Evolutionary conservation across 805 yeast species (phyloP), one percentile per base, ranked within the genome.

Genomic region (Candida suzukii): DNA sequence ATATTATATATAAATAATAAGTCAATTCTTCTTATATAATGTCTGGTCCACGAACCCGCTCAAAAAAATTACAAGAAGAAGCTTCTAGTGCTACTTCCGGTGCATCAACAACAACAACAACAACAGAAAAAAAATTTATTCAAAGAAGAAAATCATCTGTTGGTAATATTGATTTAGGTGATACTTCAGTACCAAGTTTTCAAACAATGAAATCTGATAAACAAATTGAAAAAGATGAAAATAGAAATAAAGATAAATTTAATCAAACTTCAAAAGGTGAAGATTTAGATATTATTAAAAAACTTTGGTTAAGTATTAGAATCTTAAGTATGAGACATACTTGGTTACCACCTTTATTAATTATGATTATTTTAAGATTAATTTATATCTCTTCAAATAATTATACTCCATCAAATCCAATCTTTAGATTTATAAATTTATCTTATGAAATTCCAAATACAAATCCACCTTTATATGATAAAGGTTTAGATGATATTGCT

Each of bases 401-500:
- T 50, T 70, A 68, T 42, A 70, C 86, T 0, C 65, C 66, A 30
- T 56, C 78, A 18, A 87, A 86, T 58, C 74, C 77, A 3, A 63
- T 88, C 43, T 78, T 75, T 52, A 70, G 68, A 60, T 79, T 85
- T 61, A 70, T 88, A 31, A 60, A 74, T 5, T 69, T 84, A 13
- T 79, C 93, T 0, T 84, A 88, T 56, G 68, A 69, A 37, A 70
- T 80, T 34, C 76, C 69, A 19, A 79, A 74, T 22, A 71, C 85
- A 1, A 74, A 78, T 40, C 77, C 75, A 41, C 48, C 50, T 3
- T 38, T 66, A 55, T 93, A 90, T 59, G 97, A 86, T 22, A 93
- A 93, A 63, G 99, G 99, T 42, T 67, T 58, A 36, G 78, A 80
- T 53, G 99, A 93, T 64, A 74, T 88, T 49, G 71, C 71, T 19